Evolutionary conservation across 352 stramenopile species (phyloP).

Genomic region (Plasmopara viticola): DNA sequence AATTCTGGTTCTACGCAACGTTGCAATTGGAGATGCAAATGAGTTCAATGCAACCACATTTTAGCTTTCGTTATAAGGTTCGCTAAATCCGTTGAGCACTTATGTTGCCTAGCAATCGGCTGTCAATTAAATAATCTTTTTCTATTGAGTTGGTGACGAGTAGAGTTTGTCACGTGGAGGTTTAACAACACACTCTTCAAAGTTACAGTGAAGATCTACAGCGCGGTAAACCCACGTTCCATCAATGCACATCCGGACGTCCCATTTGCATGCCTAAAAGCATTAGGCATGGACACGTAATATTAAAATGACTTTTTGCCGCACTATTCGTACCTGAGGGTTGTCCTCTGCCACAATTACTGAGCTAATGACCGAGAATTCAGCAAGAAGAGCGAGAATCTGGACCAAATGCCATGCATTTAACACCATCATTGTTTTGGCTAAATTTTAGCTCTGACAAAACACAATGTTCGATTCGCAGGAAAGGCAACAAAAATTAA

Average conservation of each 20-base stretch:
- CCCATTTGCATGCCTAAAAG: conserved; percentile 47
- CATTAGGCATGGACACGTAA: background rate
- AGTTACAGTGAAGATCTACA: conserved; percentile 37
- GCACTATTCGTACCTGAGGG: conserved; percentile 26
- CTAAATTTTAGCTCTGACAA: background rate
- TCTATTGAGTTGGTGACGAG: background rate
- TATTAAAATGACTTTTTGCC: background rate
- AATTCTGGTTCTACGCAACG: too few species aligned
- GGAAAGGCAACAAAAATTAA: conserved; percentile 7
- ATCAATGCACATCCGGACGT: conserved; percentile 54
- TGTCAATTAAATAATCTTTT: background rate
- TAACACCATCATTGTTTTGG: background rate
- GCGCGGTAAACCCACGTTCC: conserved; percentile 61
- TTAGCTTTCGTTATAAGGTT: too few species aligned
- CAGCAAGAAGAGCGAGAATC: conserved; percentile 1
- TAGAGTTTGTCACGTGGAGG: background rate
- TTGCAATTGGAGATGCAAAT: too few species aligned
- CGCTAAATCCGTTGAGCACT: too few species aligned
- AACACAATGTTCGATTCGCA: background rate
- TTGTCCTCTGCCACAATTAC: conserved; percentile 20
- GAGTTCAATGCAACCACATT: too few species aligned
- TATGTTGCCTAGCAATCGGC: background rate
- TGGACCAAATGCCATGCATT: background rate
- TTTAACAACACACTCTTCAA: conserved; percentile 41
- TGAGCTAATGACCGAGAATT: conserved; percentile 1